Evolutionary conservation across 2,329 filamentous ascomycete species (phyloP), one percentile per base, ranked within the genome.

Genomic region (Rhinocladiella similis): DNA sequence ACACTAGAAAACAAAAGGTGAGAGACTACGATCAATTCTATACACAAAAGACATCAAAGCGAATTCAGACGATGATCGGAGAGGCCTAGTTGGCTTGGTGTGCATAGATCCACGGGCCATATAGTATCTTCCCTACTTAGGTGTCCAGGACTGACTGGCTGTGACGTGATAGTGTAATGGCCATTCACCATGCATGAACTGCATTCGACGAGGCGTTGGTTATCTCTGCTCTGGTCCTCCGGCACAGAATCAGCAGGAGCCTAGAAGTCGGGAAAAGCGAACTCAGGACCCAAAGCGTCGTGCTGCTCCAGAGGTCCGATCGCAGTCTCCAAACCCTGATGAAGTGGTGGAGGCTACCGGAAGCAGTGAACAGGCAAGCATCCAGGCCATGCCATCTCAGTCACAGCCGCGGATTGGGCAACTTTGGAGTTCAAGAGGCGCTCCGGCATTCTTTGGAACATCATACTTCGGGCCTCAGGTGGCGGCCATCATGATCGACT

Each of bases 401-500:
- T 46, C 42, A 22, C 42, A 46, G 42, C 13, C 14, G 13, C 42
- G 33, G 20, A 25, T 49, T 12, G 47, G 47, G 14, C 47, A 49
- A 12, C 33, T 49, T 7, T 49, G 47, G 47, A 36, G 33, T n/a
- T 36, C 33, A 2, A 16, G 47, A 49, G 47, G 47, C 20, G 47
- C 47, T 18, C 47, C 47, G 47, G 27, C 47, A 10, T 49, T 36
- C 29, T 38, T 18, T 38, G 47, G 33, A 12, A 35, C 27, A 18
- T 49, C 47, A 4, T 49, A 49, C 19, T 49, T 49, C 13, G 47
- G 47, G n/a, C 27, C 33, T 38, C 47, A 49, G 33, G 47, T 38
- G 47, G 47, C 47, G 33, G 47, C 47, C 12, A 38, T 18, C 47
- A 35, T 49, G 47, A 49, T 49, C 27, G n/a, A 49, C 33, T 38